Evolutionary conservation across 1,284 basidiomycete genomes (phyloP), one percentile per base, ranked within the genome.

Genomic region (Schizopora paradoxa): DNA sequence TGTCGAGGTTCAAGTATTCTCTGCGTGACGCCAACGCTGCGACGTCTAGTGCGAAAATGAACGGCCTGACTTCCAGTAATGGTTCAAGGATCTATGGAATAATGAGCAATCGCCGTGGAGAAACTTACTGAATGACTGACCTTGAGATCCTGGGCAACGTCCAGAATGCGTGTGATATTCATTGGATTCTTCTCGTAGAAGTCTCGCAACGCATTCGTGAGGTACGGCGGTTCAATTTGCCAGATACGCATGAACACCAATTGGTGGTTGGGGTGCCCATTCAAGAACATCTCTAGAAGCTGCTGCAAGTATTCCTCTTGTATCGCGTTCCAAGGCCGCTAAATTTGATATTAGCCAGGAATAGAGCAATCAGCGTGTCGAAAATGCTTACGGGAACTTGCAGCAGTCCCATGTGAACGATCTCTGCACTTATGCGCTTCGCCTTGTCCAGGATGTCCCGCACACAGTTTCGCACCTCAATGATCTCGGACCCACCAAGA

Each of bases 191-290:
- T 92, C 41, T 84, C 77, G 64, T 98, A 98, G 61, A 93, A 94
- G 56, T 91, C 89, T 40, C 85, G 79, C 64, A 99, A 86, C 2
- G 91, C 88, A 46, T 85, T 79, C 6, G 91, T 83, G 40, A 98
- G 76, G 60, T 93, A 89, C 0, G 80, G 71, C 1, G 86, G 87
- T 57, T 94, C 82, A 40, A 89, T 87, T 59, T 94, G 88, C 86
- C 90, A 95, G 49, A 99, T 82, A 47, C 91, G 78, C 81, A 95
- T 91, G 69, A 99, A 98, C 47, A 98, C 94, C 18, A 99, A 79
- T 55, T 95, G 90, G 56, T 95, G 90, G 54, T 93, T 93, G 5
- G 92, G 91, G 60, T 96, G 89, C 4, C 91, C 88, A 16, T 81
- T 83, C 38, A 99, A 74, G 72, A 99, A 98, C 80, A 94, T 88